Conservation (phyloP, 768 basidiomycete genomes). For the Astraeus odoratus region DNA sequence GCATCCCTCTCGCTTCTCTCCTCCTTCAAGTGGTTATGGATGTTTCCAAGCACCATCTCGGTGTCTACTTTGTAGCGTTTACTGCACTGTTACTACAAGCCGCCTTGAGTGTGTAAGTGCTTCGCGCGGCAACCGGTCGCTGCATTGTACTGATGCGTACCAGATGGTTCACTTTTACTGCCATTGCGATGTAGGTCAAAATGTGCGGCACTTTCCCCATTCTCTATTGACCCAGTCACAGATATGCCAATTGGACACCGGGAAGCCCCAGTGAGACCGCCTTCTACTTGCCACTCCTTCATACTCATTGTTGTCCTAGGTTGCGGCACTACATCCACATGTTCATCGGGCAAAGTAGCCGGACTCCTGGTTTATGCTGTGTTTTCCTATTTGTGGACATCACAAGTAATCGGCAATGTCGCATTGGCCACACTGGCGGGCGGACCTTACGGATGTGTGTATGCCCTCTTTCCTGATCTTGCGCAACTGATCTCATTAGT, state of each 20-base stretch:
- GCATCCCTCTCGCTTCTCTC: slow-evolving; percentile 74
- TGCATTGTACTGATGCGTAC: slow-evolving; percentile 3
- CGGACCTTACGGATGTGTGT: slow-evolving; percentile 57
- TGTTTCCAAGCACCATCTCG: slow-evolving; percentile 74
- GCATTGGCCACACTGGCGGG: slow-evolving; percentile 75
- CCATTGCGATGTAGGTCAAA: slow-evolving; percentile 56
- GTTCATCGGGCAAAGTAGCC: slow-evolving; percentile 69
- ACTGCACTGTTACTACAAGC: slow-evolving; percentile 66
- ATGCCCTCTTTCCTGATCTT: background rate
- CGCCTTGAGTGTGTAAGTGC: slow-evolving; percentile 55
- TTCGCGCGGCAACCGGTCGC: background rate
- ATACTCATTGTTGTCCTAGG: slow-evolving; percentile 26
- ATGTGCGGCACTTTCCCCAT: background rate
- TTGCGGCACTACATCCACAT: slow-evolving; percentile 43
- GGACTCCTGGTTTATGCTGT: slow-evolving; percentile 73
- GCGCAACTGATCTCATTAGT: background rate
- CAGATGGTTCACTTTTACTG: slow-evolving; percentile 75
- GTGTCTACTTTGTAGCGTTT: slow-evolving; percentile 75
- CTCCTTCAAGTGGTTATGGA: slow-evolving; percentile 82
- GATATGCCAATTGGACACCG: slow-evolving; percentile 67
- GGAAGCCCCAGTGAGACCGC: slow-evolving; percentile 54
- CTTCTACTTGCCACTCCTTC: background rate
- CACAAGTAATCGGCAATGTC: slow-evolving; percentile 75
- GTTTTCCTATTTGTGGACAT: slow-evolving; percentile 84
- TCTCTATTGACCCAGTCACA: slow-evolving; percentile 3